These are phyloP conservation scores for Babesia ovata DNA, from an alignment of 169 alveolate species.

Conservation along the genomic window DNA sequence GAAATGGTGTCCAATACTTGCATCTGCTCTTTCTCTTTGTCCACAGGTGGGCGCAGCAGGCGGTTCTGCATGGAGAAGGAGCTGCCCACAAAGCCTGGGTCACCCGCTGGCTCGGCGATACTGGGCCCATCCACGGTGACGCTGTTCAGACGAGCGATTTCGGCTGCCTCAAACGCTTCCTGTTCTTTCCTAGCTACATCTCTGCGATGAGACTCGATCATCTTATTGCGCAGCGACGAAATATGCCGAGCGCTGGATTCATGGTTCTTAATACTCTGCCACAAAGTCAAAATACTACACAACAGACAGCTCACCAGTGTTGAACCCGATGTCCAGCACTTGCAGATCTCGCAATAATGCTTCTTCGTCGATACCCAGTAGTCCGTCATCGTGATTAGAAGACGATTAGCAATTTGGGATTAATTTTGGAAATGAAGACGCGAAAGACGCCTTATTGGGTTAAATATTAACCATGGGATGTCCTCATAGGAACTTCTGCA, in stretches of 20 bases:
- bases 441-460: too few relatives aligned
- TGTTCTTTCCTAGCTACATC: constrained; percentile 34
- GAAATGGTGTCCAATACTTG: constrained; percentile 18
- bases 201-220: constrained; percentile 61
- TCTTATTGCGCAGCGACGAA: constrained; percentile 52
- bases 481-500: too few relatives aligned
- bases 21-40: constrained; percentile 44
- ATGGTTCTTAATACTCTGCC: constrained; percentile 64
- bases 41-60: constrained; percentile 36
- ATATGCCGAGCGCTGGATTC: constrained; percentile 60
- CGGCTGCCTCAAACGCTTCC: constrained; percentile 64
- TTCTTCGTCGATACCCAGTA: constrained; percentile 72
- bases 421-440: too few relatives aligned
- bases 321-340: constrained; percentile 69
- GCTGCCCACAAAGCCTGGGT: neutral
- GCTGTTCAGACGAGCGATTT: constrained; percentile 65
- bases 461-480: too few relatives aligned
- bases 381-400: constrained; percentile 54
- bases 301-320: constrained; percentile 29
- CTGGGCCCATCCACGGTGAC: constrained; percentile 65
- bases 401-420: too few relatives aligned
- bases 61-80: constrained; percentile 15
- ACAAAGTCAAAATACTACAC: neutral
- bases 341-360: constrained; percentile 73
- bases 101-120: constrained; percentile 3